Conservation (phyloP, 495 filamentous ascomycete genomes). For the Xylaria scruposa region DNA sequence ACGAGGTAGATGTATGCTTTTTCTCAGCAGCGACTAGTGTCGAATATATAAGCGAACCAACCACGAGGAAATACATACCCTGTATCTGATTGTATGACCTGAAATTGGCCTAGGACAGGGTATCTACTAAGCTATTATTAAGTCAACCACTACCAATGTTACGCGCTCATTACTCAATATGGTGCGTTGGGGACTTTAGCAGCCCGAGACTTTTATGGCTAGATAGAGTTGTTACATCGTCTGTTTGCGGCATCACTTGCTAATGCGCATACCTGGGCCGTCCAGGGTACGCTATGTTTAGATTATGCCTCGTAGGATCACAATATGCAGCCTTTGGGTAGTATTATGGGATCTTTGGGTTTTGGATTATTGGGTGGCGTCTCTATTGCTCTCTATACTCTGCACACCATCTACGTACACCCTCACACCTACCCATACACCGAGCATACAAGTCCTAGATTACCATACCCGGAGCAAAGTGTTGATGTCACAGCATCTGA, state of each 20-base stretch:
- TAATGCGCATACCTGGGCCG: neutral
- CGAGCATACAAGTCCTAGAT: neutral
- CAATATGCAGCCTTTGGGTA: neutral
- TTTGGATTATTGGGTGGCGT: neutral
- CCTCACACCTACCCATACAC: neutral
- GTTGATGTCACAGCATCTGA: neutral
- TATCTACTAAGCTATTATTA: neutral
- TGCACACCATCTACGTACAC: neutral
- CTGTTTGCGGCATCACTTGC: neutral
- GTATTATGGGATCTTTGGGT: neutral
- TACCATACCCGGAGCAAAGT: neutral
- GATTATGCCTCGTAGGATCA: neutral
- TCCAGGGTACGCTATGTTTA: neutral
- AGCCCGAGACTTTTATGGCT: neutral
- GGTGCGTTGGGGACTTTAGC: neutral
- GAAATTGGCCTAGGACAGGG: neutral
- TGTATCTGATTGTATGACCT: neutral
- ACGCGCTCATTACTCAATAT: neutral
- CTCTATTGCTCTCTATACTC: neutral
- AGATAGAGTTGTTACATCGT: neutral
- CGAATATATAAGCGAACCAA: too few relatives aligned
- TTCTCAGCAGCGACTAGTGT: too few relatives aligned
- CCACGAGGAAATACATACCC: neutral
- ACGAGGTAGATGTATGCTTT: neutral
- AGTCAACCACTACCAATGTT: too few relatives aligned